Evolutionary conservation across 2,329 filamentous ascomycete species (phyloP).

Genomic region (Aspergillus proliferans): DNA sequence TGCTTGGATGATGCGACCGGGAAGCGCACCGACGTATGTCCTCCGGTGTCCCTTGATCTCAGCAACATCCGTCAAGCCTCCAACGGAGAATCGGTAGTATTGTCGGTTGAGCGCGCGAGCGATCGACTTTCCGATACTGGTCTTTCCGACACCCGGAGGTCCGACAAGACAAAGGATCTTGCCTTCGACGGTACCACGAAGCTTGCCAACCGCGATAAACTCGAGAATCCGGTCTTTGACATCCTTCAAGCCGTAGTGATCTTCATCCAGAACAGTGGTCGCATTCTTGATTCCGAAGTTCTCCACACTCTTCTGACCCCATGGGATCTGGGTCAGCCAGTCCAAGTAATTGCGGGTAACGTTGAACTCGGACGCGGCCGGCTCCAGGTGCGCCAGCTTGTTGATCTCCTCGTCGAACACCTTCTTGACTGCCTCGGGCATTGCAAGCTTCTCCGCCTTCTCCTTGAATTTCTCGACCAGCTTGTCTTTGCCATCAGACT

Average conservation of each 20-base stretch:
- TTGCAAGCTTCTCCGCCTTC: slow-evolving; percentile 85
- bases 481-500: slow-evolving; percentile 97
- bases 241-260: slow-evolving; percentile 94
- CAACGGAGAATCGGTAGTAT: slow-evolving; percentile 98
- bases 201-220: slow-evolving; percentile 96
- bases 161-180: slow-evolving; percentile 98
- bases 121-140: slow-evolving; percentile 97
- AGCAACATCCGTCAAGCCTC: slow-evolving; percentile 91
- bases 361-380: slow-evolving; percentile 95
- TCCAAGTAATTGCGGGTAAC: slow-evolving; percentile 97
- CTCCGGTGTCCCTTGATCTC: slow-evolving; percentile 97
- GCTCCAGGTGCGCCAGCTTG: slow-evolving; percentile 91
- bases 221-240: slow-evolving; percentile 98
- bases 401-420: slow-evolving; percentile 98
- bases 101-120: slow-evolving; percentile 88
- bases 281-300: slow-evolving; percentile 95
- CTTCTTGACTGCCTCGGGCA: slow-evolving; percentile 95
- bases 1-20: slow-evolving; percentile 94
- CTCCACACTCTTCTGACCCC: slow-evolving; percentile 90
- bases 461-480: slow-evolving; percentile 96
- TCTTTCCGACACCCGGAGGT: slow-evolving; percentile 95
- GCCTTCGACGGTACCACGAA: slow-evolving; percentile 92
- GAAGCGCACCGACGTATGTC: slow-evolving; percentile 92
- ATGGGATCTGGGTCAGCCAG: slow-evolving; percentile 97
- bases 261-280: slow-evolving; percentile 83